Evolutionary conservation across 345 rosid species (phyloP).

Genomic region (Syzygium oleosum): DNA sequence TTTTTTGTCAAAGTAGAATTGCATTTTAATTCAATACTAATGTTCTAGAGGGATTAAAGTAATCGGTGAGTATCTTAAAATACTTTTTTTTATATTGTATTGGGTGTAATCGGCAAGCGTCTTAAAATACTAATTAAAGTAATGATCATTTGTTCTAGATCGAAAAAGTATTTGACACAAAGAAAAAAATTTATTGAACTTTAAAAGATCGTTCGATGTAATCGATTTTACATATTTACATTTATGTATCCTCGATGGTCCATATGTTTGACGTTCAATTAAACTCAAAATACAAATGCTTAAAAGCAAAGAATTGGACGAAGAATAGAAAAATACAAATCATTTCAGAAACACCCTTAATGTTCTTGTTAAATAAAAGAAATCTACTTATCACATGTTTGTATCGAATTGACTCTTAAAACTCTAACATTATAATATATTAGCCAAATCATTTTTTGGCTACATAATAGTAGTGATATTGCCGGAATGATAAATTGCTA

Average conservation of each 20-base stretch:
- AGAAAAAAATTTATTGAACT: background rate
- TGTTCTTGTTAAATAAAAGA: no score
- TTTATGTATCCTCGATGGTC: background rate
- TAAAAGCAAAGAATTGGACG: background rate
- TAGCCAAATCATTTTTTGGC: no score
- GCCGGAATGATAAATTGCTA: no score
- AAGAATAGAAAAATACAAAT: background rate
- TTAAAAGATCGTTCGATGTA: background rate
- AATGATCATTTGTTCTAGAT: background rate
- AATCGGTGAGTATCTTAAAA: no score
- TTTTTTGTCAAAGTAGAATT: background rate
- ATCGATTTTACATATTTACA: background rate
- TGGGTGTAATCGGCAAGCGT: background rate
- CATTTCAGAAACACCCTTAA: no score
- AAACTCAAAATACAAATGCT: background rate
- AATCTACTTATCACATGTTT: no score
- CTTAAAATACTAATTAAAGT: background rate
- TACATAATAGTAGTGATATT: no score
- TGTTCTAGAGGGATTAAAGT: no score
- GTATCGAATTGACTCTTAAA: no score
- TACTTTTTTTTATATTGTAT: background rate
- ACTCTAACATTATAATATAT: no score
- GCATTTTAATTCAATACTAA: background rate
- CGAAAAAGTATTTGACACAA: background rate
- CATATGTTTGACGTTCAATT: background rate